Percentiles rank a stretch among this genome's conserved stretches.
Evolutionary conservation across 768 basidiomycete genomes (phyloP).

Genomic region (Lentinula detonsa): DNA sequence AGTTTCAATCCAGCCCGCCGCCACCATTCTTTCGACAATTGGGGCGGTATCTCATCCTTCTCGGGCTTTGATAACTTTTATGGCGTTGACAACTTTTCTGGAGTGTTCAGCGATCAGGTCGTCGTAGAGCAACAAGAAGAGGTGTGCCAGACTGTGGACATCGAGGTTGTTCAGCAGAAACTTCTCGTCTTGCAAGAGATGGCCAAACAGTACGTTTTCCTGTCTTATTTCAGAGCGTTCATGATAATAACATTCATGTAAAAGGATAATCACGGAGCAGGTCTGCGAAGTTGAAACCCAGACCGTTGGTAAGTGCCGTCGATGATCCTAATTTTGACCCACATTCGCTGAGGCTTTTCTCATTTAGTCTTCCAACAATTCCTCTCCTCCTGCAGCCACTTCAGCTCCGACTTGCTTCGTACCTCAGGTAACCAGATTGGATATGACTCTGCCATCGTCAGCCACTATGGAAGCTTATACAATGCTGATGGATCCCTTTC

Average conservation of each 20-base stretch:
- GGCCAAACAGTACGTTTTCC: slow-evolving; percentile 31
- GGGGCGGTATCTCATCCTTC: slow-evolving; percentile 30
- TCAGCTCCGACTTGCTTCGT: slow-evolving; percentile 7
- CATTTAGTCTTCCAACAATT: slow-evolving; percentile 9
- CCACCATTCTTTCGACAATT: slow-evolving; percentile 23
- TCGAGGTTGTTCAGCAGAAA: slow-evolving; percentile 40
- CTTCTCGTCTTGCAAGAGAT: slow-evolving; percentile 39
- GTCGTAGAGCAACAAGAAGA: slow-evolving; percentile 28
- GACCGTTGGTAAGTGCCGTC: slow-evolving; percentile 8
- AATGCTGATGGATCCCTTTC: slow-evolving; percentile 4
- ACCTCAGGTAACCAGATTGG: slow-evolving; percentile 7
- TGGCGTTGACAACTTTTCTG: slow-evolving; percentile 36
- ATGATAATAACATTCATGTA: neutral
- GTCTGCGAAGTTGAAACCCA: slow-evolving; percentile 48
- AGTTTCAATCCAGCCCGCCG: neutral
- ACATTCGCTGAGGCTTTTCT: neutral
- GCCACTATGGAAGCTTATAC: neutral
- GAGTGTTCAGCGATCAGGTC: slow-evolving; percentile 25
- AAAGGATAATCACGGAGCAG: slow-evolving; percentile 38
- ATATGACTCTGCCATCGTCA: slow-evolving; percentile 7
- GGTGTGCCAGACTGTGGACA: slow-evolving; percentile 28
- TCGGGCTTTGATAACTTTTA: slow-evolving; percentile 40
- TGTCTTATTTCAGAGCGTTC: neutral
- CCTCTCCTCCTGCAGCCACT: slow-evolving; percentile 4
- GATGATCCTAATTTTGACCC: neutral